Conservation (phyloP, 306 rosid genomes). For the Senna tora region DNA sequence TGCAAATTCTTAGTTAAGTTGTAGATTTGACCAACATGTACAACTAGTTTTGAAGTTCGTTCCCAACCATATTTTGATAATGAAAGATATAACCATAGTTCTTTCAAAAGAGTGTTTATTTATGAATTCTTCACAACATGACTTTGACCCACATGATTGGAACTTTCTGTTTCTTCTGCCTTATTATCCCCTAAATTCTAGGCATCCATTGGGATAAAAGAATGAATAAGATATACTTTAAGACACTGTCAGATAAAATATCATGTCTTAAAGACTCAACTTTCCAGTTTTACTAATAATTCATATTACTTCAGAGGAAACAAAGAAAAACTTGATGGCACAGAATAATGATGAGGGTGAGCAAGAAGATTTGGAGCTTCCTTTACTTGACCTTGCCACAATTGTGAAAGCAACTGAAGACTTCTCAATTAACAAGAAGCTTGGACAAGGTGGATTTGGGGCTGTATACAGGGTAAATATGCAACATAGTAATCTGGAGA, state of each 20-base stretch:
- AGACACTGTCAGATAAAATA: background rate
- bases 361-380: slow-evolving; percentile 41
- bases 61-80: background rate
- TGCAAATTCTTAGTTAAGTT: background rate
- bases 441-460: slow-evolving; percentile 51
- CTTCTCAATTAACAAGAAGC: slow-evolving; percentile 41
- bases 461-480: slow-evolving; percentile 39
- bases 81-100: background rate
- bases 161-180: background rate
- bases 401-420: slow-evolving; percentile 39
- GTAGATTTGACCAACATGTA: background rate
- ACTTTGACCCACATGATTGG: background rate
- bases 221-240: background rate
- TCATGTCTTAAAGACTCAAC: slow-evolving; percentile 5
- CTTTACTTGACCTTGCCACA: slow-evolving; percentile 34
- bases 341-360: slow-evolving; percentile 21
- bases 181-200: background rate
- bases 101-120: background rate
- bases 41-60: slow-evolving; percentile 1
- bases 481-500: slow-evolving; percentile 11
- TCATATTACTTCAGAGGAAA: slow-evolving; percentile 19
- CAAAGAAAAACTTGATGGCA: slow-evolving; percentile 10
- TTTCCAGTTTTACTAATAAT: background rate
- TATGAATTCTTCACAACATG: background rate
- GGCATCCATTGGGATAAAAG: slow-evolving; percentile 1